Evolutionary conservation across 1,284 basidiomycete species (phyloP), one percentile per base, ranked within the genome.

Genomic region (Entoloma clypeatum): DNA sequence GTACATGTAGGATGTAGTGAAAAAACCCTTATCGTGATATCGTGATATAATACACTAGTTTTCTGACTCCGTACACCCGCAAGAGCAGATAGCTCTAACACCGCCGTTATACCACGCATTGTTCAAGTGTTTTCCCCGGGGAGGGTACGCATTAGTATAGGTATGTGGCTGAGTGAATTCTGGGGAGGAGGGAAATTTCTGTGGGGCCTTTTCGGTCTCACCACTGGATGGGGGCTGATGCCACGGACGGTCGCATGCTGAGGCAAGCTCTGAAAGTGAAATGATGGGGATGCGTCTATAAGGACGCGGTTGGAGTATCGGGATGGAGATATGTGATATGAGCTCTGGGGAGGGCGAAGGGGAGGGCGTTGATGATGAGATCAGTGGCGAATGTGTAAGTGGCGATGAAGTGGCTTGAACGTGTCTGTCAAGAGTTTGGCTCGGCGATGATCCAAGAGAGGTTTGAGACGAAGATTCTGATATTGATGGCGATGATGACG

Each of bases 271-370:
- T 8, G 68, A 66, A 22, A 77, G 61, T 17, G 74, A 72, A 25
- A 77, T 63, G 39, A 73, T 71, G 8, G 75, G 75, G 55, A 77
- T 77, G 10, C 63, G 67, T 18, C 75, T 69, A 32, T 64, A 71
- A 31, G 75, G 75, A 44, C 74, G 75, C 13, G 75, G 75, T 51
- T 78, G 75, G 44, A 71, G 59, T 26, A 77, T 60, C 40, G 68
- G 66, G 27, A 74, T 49, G 9, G 54, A 58, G 19, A 53, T 48
- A 30, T 61, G 57, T n/a, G 47, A 48, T 22, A 28, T 32, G 16
- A 50, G 21, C 31, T 43, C 31, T 22, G 43, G 39, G 35, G 49
- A 41, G 36, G 52, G 55, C 35, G 52, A 47, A 14, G 36, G 47
- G 39, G 8, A 41, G 39, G 14, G 43, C 38, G 26, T 43, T 39